Conservation (phyloP, 2,329 filamentous ascomycete species). For the Fusarium sp. region DNA sequence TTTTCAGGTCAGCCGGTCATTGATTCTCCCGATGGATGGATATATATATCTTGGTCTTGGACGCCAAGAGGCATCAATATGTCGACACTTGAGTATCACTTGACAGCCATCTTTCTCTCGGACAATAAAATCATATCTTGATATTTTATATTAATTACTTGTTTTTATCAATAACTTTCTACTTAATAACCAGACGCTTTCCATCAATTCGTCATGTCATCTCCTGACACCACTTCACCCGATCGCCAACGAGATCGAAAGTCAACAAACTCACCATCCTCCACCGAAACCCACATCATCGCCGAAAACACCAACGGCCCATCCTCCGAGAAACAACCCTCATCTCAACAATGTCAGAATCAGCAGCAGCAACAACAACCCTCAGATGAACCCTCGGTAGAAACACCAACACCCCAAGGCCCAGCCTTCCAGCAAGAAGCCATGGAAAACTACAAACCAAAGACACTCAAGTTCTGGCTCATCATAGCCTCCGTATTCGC, state of each 20-base stretch:
- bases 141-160: neutral
- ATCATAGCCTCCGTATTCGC: slow-evolving; percentile 62
- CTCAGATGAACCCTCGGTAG: slow-evolving; percentile 25
- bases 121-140: neutral
- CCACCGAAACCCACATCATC: slow-evolving; percentile 18
- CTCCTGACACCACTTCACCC: neutral
- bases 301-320: neutral
- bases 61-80: slow-evolving; percentile 1
- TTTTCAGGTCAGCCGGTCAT: slow-evolving; percentile 9
- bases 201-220: slow-evolving; percentile 17
- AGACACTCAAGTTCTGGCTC: slow-evolving; percentile 63
- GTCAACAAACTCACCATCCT: slow-evolving; percentile 34
- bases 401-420: slow-evolving; percentile 22
- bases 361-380: slow-evolving; percentile 9
- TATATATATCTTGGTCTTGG: slow-evolving; percentile 29
- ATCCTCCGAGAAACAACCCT: neutral
- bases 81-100: neutral
- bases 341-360: neutral
- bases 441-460: slow-evolving; percentile 59
- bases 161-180: neutral
- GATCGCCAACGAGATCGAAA: slow-evolving; percentile 20
- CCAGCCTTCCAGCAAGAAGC: slow-evolving; percentile 41
- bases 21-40: slow-evolving; percentile 23
- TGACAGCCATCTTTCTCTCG: neutral
- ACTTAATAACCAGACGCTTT: neutral